phyloP scores from a whole-genome alignment of 2,329 filamentous ascomycete species.

The Coniochaeta ligniaria region DNA sequence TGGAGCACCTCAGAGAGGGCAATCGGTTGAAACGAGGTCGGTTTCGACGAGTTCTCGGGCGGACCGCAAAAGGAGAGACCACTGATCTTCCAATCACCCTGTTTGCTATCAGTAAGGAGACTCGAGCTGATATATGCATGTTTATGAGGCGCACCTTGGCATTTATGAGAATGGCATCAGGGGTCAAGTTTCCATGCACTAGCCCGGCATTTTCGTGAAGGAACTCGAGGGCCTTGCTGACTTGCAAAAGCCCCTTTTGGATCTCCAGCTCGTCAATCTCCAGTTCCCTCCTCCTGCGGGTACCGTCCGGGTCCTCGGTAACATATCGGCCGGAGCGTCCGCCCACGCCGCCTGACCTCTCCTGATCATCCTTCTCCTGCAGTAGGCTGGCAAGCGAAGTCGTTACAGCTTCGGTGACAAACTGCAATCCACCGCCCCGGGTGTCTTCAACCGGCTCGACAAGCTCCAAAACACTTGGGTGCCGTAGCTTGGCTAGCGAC shows the following conservation, averaged over 20 bases:
- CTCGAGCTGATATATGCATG: neutral
- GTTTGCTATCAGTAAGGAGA: constrained; percentile 19
- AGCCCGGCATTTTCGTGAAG: constrained; percentile 90
- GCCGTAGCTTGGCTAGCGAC: constrained; percentile 77
- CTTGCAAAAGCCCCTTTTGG: constrained; percentile 88
- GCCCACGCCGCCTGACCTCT: constrained; percentile 59
- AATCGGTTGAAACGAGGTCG: constrained; percentile 71
- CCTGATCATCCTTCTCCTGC: constrained; percentile 83
- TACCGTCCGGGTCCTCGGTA: constrained; percentile 70
- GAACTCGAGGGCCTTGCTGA: constrained; percentile 92
- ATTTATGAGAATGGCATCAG: constrained; percentile 90
- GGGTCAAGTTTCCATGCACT: constrained; percentile 90
- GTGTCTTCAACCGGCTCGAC: constrained; percentile 95
- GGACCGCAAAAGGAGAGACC: constrained; percentile 87
- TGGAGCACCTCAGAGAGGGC: constrained; percentile 79
- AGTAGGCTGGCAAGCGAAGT: constrained; percentile 78
- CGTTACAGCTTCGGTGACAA: constrained; percentile 87
- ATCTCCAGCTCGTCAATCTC: constrained; percentile 97
- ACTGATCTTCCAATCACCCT: constrained; percentile 97
- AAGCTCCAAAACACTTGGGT: constrained; percentile 87
- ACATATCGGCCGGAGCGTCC: constrained; percentile 73
- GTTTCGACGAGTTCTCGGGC: constrained; percentile 65
- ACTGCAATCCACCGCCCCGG: constrained; percentile 83
- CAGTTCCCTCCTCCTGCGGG: constrained; percentile 66
- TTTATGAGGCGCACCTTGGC: constrained; percentile 57